Conservation (phyloP, 169 alveolate species). For the Plasmodium gaboni region DNA sequence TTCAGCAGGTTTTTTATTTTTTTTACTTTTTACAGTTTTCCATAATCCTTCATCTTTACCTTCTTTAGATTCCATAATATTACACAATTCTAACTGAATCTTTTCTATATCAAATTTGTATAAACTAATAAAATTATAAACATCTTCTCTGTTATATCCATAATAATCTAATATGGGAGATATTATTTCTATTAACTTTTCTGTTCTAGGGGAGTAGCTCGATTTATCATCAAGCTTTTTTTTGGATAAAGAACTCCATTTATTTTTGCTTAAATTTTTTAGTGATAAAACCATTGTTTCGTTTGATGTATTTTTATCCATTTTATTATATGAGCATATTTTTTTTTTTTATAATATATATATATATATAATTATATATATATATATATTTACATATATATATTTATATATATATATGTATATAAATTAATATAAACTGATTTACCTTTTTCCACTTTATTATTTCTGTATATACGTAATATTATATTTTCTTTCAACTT, state of each 20-base stretch:
- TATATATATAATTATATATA: conserved; percentile 36
- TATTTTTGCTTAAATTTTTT: conserved; percentile 56
- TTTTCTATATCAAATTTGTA: conserved; percentile 70
- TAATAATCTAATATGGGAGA: conserved; percentile 74
- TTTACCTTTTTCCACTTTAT: conserved; percentile 19
- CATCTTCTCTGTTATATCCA: conserved; percentile 75
- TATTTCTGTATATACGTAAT: conserved; percentile 15
- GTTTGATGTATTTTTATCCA: conserved; percentile 51
- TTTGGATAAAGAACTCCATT: conserved; percentile 75
- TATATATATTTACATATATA: conserved; percentile 2
- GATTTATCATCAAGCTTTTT: conserved; percentile 60
- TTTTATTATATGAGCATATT: conserved; percentile 67
- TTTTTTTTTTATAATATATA: conserved; percentile 13
- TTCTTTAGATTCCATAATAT: conserved; percentile 76
- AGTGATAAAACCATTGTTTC: conserved; percentile 71
- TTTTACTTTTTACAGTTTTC: conserved; percentile 70
- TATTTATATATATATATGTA: not conserved
- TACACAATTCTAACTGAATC: conserved; percentile 66
- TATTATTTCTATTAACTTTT: conserved; percentile 64
- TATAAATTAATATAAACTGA: not conserved
- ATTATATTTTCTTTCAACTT: not conserved
- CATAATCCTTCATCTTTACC: conserved; percentile 60
- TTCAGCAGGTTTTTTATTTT: conserved; percentile 51
- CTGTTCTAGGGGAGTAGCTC: conserved; percentile 74
- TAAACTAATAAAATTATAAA: conserved; percentile 57